phyloP scores from a whole-genome alignment of 1,284 basidiomycete genomes.

The Cutaneotrichosporon arboriforme region DNA sequence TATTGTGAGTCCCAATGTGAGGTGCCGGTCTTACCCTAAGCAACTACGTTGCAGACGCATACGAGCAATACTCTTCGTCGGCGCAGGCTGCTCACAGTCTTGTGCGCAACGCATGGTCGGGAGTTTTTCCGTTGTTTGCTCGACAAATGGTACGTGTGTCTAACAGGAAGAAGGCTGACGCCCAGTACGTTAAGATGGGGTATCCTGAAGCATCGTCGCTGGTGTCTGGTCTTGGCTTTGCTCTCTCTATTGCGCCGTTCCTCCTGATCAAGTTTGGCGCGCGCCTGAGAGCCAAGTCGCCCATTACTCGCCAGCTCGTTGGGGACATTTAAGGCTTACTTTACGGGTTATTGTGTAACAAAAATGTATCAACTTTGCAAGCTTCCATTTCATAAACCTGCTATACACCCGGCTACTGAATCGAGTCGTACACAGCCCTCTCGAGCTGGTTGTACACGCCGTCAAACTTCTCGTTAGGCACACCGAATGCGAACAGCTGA shows the following conservation, averaged over 20 bases:
- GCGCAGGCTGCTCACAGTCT: conserved; percentile 47
- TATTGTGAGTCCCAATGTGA: conserved; percentile 34
- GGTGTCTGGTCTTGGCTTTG: conserved; percentile 37
- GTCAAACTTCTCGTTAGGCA: conserved; percentile 5
- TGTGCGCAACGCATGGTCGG: conserved; percentile 38
- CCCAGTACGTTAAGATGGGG: conserved; percentile 37
- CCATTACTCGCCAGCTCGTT: conserved; percentile 1
- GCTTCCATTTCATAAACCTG: too few relatives aligned
- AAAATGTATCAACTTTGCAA: too few relatives aligned
- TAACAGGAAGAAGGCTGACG: conserved; percentile 18
- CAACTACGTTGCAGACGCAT: conserved; percentile 44
- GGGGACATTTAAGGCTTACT: neutral
- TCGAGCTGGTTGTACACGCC: conserved; percentile 30
- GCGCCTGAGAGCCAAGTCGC: conserved; percentile 27
- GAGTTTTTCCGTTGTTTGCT: conserved; percentile 41
- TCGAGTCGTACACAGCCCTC: conserved; percentile 26
- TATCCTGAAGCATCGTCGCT: conserved; percentile 41
- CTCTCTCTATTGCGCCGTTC: conserved; percentile 38
- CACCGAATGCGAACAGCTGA: conserved; percentile 19
- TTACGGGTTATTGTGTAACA: too few relatives aligned
- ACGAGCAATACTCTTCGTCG: conserved; percentile 44
- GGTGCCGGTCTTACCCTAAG: conserved; percentile 9
- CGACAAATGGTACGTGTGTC: conserved; percentile 19
- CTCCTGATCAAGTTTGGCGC: conserved; percentile 41
- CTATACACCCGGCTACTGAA: neutral